A percentile compares a stretch with the other conserved stretches of the same genome.
phyloP scores from a whole-genome alignment of 176 grass and related monocot genomes.

The Guadua angustifolia region DNA sequence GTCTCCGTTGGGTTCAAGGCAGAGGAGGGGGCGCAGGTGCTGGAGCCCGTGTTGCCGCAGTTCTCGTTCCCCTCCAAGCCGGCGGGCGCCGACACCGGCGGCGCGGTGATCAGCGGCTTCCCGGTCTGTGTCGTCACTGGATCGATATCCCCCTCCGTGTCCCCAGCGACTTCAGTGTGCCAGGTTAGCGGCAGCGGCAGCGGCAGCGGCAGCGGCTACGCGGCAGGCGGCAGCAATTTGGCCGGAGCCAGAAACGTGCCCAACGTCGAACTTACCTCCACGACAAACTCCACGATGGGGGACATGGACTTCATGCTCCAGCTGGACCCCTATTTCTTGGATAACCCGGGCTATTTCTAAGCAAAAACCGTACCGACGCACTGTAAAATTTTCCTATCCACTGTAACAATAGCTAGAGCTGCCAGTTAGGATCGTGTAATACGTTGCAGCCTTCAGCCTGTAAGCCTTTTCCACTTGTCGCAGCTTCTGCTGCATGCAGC shows the following conservation, averaged over 20 bases:
- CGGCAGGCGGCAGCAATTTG: background rate
- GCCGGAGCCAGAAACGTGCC: constrained; percentile 28
- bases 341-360: constrained; percentile 47
- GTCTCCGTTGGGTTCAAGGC: background rate
- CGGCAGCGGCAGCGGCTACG: constrained; percentile 3
- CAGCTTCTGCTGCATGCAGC: background rate
- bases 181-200: constrained; percentile 14
- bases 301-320: constrained; percentile 65
- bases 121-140: background rate
- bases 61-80: constrained; percentile 20
- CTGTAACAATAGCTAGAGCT: background rate
- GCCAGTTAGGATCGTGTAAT: background rate
- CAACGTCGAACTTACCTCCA: constrained; percentile 39
- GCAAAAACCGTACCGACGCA: background rate
- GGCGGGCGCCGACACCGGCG: background rate
- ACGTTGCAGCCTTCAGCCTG: background rate
- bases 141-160: constrained; percentile 21
- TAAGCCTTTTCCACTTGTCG: background rate
- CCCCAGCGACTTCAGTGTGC: constrained; percentile 19
- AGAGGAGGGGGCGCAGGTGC: background rate
- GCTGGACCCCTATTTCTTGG: constrained; percentile 53
- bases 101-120: constrained; percentile 7
- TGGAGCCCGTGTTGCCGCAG: constrained; percentile 8
- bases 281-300: constrained; percentile 9
- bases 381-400: background rate